Evolutionary conservation across 768 basidiomycete species (phyloP).

Genomic region (Kwoniella pini): DNA sequence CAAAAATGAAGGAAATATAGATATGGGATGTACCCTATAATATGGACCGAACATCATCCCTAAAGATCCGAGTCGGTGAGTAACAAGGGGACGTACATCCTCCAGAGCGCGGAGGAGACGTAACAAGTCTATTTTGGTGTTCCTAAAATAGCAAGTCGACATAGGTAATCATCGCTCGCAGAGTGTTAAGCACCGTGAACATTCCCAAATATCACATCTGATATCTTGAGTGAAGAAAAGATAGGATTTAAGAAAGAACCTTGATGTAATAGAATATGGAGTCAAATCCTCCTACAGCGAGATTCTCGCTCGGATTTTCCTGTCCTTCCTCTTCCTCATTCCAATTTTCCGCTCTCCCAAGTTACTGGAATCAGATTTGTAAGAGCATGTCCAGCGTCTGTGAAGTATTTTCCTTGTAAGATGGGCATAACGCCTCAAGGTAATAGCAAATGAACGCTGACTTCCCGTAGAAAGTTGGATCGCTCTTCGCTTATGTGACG

Average conservation of each 20-base stretch:
- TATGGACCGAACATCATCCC: conserved; percentile 49
- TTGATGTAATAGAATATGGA: conserved; percentile 4
- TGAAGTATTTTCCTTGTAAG: conserved; percentile 48
- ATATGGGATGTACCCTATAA: conserved; percentile 38
- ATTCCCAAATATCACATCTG: too few species aligned
- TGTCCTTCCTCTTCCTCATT: conserved; percentile 6
- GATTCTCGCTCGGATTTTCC: too few species aligned
- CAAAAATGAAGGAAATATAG: neutral
- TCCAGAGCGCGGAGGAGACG: conserved; percentile 28
- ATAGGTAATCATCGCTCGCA: conserved; percentile 63
- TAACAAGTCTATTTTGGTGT: conserved; percentile 69
- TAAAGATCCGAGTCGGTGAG: conserved; percentile 52
- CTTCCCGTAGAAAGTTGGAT: conserved; percentile 8
- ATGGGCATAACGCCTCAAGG: conserved; percentile 22
- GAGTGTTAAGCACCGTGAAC: conserved; percentile 87
- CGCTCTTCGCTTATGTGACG: conserved; percentile 28
- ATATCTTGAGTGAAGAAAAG: conserved; percentile 20
- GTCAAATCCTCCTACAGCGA: conserved; percentile 7
- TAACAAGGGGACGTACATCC: conserved; percentile 48
- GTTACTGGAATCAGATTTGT: neutral
- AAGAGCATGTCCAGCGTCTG: conserved; percentile 51
- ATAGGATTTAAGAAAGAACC: conserved; percentile 12
- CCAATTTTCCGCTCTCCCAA: too few species aligned
- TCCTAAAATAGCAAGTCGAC: conserved; percentile 95
- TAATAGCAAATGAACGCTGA: conserved; percentile 53